These are phyloP conservation scores for Bromus sterilis DNA, from an alignment of 176 grass and related monocot genomes.

Conservation along the genomic window DNA sequence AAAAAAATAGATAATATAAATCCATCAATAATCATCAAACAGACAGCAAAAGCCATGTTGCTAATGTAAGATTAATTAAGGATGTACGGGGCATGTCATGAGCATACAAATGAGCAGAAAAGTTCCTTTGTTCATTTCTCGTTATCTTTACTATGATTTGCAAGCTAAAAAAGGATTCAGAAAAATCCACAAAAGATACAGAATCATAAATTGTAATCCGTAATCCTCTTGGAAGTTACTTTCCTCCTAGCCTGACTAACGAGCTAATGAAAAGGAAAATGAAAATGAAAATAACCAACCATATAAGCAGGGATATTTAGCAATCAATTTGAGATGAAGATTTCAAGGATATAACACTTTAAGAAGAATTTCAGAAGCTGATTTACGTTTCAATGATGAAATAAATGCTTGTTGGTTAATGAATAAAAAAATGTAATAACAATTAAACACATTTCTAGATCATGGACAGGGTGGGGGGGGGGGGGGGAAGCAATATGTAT, in stretches of 20 bases:
- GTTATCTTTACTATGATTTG: constrained; percentile 16
- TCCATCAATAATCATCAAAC: constrained; percentile 16
- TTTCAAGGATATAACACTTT: not conserved
- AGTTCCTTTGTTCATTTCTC: not conserved
- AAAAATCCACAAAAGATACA: constrained; percentile 25
- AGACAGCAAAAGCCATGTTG: constrained; percentile 5
- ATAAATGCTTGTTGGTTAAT: not conserved
- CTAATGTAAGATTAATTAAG: not conserved
- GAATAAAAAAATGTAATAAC: not conserved
- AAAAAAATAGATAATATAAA: constrained; percentile 14
- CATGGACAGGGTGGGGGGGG: not conserved
- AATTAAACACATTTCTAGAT: not conserved
- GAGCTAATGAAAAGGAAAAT: constrained; percentile 7
- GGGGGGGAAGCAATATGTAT: not conserved
- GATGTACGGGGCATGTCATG: constrained; percentile 3
- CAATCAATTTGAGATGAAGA: constrained; percentile 7
- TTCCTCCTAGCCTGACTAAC: not conserved
- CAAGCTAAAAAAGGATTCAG: constrained; percentile 19
- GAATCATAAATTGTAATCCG: constrained; percentile 7
- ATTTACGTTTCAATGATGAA: not conserved
- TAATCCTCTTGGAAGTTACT: not conserved
- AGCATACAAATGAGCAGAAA: constrained; percentile 4
- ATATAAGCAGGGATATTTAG: not conserved
- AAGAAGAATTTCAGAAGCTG: not conserved
- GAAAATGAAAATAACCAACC: not conserved